Evolutionary conservation across 768 basidiomycete species (phyloP), one percentile per base, ranked within the genome.

Genomic region (Boletus barrowsii): DNA sequence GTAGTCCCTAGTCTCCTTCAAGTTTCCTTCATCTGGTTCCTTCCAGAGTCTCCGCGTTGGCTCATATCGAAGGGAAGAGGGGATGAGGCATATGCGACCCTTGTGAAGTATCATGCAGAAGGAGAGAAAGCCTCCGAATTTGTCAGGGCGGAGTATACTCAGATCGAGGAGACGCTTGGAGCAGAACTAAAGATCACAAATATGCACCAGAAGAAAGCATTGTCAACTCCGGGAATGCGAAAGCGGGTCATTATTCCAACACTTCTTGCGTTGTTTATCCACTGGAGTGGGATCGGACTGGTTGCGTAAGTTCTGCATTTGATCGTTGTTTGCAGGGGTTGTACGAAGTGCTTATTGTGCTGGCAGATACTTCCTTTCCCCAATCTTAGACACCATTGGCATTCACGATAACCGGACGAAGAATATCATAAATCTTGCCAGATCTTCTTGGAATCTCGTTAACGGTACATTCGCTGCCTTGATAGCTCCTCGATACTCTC

Each of bases 21-120:
- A 56, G 62, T 87, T 39, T 53, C 57, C 18, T 83, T 86, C 66
- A 73, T 86, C 51, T 78, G 70, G 63, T 80, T 83, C 62, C 70
- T 86, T 18, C 83, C 83, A 4, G 84, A 87, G 62, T 83, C 82
- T 9, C 84, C 84, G 13, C 77, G 82, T 42, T 86, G 83, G 83
- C 74, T 86, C 5, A 72, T 85, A 33, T 78, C 81, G 2, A 78
- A 78, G 47, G 83, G 83, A 30, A 76, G 82, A n/a, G 66, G 67
- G 1, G 72, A 74, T 1, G 79, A 83, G 54, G 83, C 82, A 0
- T 66, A 68, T 49, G 68, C 63, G 0, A 73, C 79, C 33, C 72
- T 85, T 24, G 76, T 70, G 24, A 82, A 79, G 51, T 84, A 83
- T 51, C 83, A 85, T 57, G 83, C 79, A 1, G 83, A 84, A 52